A percentile compares a stretch with the other conserved stretches of the same genome.
Evolutionary conservation across 768 basidiomycete species (phyloP).

Genomic region (Russula compacta): DNA sequence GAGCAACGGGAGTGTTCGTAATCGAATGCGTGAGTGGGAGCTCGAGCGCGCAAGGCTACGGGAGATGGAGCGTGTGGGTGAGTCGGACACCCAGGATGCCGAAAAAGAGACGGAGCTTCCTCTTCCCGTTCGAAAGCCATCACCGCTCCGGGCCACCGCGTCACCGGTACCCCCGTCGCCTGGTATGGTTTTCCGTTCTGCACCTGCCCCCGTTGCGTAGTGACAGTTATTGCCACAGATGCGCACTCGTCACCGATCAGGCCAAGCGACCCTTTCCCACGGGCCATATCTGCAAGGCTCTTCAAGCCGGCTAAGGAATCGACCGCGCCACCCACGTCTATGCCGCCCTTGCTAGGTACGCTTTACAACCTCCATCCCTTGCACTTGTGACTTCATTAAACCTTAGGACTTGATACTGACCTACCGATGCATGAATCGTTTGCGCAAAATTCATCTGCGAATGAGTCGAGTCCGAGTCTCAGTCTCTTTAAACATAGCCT

Average conservation of each 20-base stretch:
- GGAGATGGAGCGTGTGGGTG: conserved; percentile 51
- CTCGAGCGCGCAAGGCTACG: conserved; percentile 57
- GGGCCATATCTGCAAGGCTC: conserved; percentile 5
- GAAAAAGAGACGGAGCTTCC: conserved; percentile 7
- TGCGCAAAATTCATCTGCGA: conserved; percentile 13
- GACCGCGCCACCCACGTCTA: not conserved
- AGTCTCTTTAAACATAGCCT: conserved; percentile 58
- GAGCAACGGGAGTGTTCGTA: conserved; percentile 30
- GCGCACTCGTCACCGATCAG: not conserved
- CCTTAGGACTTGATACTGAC: conserved; percentile 12
- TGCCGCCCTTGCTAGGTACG: conserved; percentile 3
- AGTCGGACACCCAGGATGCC: conserved; percentile 18
- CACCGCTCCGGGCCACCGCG: conserved; percentile 6
- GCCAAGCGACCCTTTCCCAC: not conserved
- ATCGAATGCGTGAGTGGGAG: conserved; percentile 71
- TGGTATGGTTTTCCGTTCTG: not conserved
- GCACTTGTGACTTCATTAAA: not conserved
- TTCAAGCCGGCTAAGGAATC: not conserved
- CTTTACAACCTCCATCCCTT: conserved; percentile 28
- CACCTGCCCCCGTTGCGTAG: not conserved
- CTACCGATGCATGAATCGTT: conserved; percentile 8
- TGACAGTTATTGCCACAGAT: not conserved
- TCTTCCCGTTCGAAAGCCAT: conserved; percentile 3
- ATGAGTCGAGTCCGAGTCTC: conserved; percentile 36
- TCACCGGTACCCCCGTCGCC: conserved; percentile 24